Percentiles rank a stretch among this genome's conserved stretches.
These are phyloP conservation scores for Penicillium digitatum DNA, from an alignment of 2,329 filamentous ascomycete species.

Conservation along the genomic window DNA sequence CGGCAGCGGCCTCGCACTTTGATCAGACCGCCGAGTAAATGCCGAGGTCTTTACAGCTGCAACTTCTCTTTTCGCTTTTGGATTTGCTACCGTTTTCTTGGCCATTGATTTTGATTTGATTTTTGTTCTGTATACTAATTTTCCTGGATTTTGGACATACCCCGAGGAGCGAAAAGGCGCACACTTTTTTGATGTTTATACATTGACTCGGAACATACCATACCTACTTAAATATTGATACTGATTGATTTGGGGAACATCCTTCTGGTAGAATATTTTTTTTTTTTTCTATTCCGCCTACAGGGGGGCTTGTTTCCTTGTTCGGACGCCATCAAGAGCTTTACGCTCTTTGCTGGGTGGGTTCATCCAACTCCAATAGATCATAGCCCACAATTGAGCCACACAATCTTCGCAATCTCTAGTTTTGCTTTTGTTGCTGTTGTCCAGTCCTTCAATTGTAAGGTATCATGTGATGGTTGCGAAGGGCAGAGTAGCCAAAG, in stretches of 20 bases:
- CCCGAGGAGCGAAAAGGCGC: conserved; percentile 16
- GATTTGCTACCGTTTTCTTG: neutral
- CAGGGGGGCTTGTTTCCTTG: neutral
- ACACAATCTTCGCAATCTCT: too few relatives aligned
- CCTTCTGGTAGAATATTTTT: neutral
- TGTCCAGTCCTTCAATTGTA: neutral
- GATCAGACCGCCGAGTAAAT: neutral
- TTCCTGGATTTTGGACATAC: conserved; percentile 20
- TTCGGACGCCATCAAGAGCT: neutral
- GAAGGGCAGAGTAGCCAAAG: too few relatives aligned
- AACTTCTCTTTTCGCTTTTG: neutral
- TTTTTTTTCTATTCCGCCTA: neutral
- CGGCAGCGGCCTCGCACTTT: conserved; percentile 71
- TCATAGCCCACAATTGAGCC: neutral
- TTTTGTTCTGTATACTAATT: conserved; percentile 18
- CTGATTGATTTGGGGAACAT: neutral
- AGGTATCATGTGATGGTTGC: conserved; percentile 9
- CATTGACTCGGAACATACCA: conserved; percentile 10
- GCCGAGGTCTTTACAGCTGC: neutral
- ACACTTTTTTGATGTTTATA: conserved; percentile 7
- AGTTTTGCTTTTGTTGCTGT: neutral
- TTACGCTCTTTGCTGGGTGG: neutral
- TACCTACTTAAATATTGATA: conserved; percentile 3
- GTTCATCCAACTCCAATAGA: neutral
- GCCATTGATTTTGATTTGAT: neutral